A percentile compares a stretch with the other conserved stretches of the same genome.
phyloP scores from a whole-genome alignment of 192 early-diverging fungal genomes.

The Mortierella hygrophila region DNA sequence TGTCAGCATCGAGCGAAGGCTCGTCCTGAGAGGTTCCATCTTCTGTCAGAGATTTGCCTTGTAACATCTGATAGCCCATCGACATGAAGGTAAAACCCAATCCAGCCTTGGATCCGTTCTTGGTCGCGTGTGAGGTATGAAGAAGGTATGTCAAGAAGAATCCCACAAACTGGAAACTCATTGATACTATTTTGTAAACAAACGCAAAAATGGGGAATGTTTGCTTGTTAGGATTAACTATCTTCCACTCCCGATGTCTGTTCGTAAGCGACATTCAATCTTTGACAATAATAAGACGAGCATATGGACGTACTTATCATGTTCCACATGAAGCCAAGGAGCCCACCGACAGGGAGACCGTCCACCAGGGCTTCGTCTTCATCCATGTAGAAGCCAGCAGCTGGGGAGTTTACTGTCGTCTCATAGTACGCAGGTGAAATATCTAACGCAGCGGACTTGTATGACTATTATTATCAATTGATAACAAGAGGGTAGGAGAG shows the following conservation, averaged over 20 bases:
- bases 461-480: slow-evolving; percentile 24
- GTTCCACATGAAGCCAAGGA: slow-evolving; percentile 86
- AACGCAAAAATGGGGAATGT: background rate
- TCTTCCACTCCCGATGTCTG: background rate
- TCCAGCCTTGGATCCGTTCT: slow-evolving; percentile 82
- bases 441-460: slow-evolving; percentile 48
- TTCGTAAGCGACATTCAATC: background rate
- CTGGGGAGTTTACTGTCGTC: slow-evolving; percentile 61
- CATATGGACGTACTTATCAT: slow-evolving; percentile 68
- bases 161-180: slow-evolving; percentile 87
- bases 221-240: background rate
- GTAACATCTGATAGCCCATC: slow-evolving; percentile 82
- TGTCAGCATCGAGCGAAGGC: background rate
- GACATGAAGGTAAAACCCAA: slow-evolving; percentile 87
- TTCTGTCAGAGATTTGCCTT: slow-evolving; percentile 43
- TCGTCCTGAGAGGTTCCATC: slow-evolving; percentile 32
- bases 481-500: background rate
- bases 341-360: slow-evolving; percentile 89
- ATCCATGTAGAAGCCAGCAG: slow-evolving; percentile 76
- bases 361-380: slow-evolving; percentile 84
- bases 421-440: slow-evolving; percentile 51
- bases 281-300: background rate
- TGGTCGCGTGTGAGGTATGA: slow-evolving; percentile 92
- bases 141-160: slow-evolving; percentile 95
- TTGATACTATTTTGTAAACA: slow-evolving; percentile 65